phyloP scores from a whole-genome alignment of 2,329 filamentous ascomycete genomes.

The Bretziella fagacearum region DNA sequence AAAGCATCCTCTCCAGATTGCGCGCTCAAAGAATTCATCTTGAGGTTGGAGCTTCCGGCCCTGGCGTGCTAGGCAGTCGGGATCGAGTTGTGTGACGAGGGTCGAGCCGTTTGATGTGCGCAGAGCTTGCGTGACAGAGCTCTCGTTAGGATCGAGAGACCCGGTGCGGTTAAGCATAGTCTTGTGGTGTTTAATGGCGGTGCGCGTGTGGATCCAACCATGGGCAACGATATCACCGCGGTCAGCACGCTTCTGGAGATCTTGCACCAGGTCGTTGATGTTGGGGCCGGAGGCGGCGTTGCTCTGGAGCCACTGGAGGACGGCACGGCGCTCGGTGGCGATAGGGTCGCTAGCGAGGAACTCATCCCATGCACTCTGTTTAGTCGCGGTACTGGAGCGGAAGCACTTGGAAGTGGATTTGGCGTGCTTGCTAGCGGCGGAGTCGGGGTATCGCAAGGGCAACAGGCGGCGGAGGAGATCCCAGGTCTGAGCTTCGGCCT shows the following conservation, averaged over 20 bases:
- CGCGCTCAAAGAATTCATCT: slow-evolving; percentile 76
- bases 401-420: slow-evolving; percentile 7
- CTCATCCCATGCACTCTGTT: slow-evolving; percentile 30
- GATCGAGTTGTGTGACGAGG: slow-evolving; percentile 76
- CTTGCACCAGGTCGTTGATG: slow-evolving; percentile 58
- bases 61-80: slow-evolving; percentile 74
- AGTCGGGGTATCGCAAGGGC: slow-evolving; percentile 43
- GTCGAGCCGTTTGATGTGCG: slow-evolving; percentile 43
- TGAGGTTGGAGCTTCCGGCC: slow-evolving; percentile 57
- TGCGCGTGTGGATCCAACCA: slow-evolving; percentile 84
- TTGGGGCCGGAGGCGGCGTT: slow-evolving; percentile 52
- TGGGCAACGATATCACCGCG: slow-evolving; percentile 67
- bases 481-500: slow-evolving; percentile 83
- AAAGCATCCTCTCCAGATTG: slow-evolving; percentile 87
- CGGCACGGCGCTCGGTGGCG: slow-evolving; percentile 60
- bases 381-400: slow-evolving; percentile 5
- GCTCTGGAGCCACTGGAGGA: slow-evolving; percentile 74
- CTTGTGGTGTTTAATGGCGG: slow-evolving; percentile 80
- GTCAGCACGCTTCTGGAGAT: slow-evolving; percentile 60
- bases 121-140: slow-evolving; percentile 38
- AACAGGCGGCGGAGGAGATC: slow-evolving; percentile 63
- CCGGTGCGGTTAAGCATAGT: slow-evolving; percentile 48
- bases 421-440: slow-evolving; percentile 2
- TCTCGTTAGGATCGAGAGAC: slow-evolving; percentile 44
- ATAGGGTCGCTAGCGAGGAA: slow-evolving; percentile 58